Base-by-base conservation (phyloP, 2,329 filamentous ascomycete species). In the Reticulascus tulasneorum region DNA sequence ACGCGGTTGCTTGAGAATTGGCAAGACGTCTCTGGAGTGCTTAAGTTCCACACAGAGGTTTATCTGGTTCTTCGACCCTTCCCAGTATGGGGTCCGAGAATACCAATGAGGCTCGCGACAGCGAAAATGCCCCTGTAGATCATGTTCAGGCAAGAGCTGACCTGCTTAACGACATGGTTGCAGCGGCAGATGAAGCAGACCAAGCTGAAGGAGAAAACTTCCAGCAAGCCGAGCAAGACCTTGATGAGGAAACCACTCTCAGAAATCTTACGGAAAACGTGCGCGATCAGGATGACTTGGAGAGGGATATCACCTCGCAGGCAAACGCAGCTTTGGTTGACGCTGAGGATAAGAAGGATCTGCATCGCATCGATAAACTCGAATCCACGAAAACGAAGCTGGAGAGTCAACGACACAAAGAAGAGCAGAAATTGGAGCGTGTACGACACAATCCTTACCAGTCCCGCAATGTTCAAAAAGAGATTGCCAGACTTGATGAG, bases 271-370 rank as follows among this genome's bases (percentile, higher is more conserved):
- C 37, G 16, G 27, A 30, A 16, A 73, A 82, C 39, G 79, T 93
- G 16, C 80, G 87, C 38, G 81, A 95, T 51, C 91, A 97, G 58
- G 83, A 90, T 64, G 90, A 96, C 40, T 66, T 97, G 15, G 91
- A 96, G 60, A 77, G 88, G 44, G 89, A 95, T 53, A 94, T 97
- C 45, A 76, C 76, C 2, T 56, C 71, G 12, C 73, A 83, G 47
- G 79, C 78, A 5, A 79, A 73, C 36, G 64, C 72, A 13, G 75
- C 71, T 0, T 58, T 83, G 37, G 73, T 74, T 28, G 77, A 81
- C 37, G 71, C 71, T 25, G 79, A 84, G 44, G 77, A 83, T 47
- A 75, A 77, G 50, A 72, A 71, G 45, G 79, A 84, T 37, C 66
- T 74, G 47, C 78, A 74, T 37, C 73, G 79, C 19, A 82, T 84